phyloP scores from a whole-genome alignment of 495 filamentous ascomycete genomes.

The Monascus purpureus region DNA sequence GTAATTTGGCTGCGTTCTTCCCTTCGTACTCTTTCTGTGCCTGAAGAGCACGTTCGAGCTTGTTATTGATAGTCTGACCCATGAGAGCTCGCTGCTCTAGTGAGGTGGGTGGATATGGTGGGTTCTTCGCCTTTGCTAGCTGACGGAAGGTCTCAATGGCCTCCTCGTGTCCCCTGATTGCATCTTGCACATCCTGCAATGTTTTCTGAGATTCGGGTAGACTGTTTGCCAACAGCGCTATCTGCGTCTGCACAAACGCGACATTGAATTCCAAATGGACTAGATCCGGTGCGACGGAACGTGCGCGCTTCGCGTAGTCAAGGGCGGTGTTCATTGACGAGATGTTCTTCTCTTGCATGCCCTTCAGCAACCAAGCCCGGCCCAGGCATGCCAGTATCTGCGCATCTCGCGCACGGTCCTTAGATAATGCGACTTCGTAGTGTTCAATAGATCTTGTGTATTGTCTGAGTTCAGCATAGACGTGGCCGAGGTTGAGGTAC shows the following conservation, averaged over 20 bases:
- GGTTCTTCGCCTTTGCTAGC: conserved; percentile 67
- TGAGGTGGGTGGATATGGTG: conserved; percentile 80
- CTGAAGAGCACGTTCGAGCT: conserved; percentile 72
- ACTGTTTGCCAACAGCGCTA: conserved; percentile 65
- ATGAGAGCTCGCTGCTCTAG: conserved; percentile 93
- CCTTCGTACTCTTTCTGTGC: conserved; percentile 85
- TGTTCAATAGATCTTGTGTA: conserved; percentile 78
- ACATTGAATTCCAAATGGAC: conserved; percentile 94
- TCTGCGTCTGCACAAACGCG: conserved; percentile 89
- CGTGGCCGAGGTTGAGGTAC: conserved; percentile 83
- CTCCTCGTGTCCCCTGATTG: conserved; percentile 71
- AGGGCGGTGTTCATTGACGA: conserved; percentile 73
- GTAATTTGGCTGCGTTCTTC: conserved; percentile 73
- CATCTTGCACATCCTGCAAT: conserved; percentile 62
- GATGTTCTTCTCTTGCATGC: conserved; percentile 64
- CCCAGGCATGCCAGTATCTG: conserved; percentile 82
- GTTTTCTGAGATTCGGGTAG: conserved; percentile 63
- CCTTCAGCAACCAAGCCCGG: conserved; percentile 82
- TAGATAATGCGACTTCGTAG: conserved; percentile 80
- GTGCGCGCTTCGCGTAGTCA: conserved; percentile 78
- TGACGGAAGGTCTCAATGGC: conserved; percentile 72
- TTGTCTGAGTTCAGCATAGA: conserved; percentile 78
- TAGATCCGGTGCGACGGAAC: conserved; percentile 65
- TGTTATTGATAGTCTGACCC: conserved; percentile 84
- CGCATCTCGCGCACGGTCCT: conserved; percentile 65